Evolutionary conservation across 768 basidiomycete genomes (phyloP).

Genomic region (Hortiboletus campestris): DNA sequence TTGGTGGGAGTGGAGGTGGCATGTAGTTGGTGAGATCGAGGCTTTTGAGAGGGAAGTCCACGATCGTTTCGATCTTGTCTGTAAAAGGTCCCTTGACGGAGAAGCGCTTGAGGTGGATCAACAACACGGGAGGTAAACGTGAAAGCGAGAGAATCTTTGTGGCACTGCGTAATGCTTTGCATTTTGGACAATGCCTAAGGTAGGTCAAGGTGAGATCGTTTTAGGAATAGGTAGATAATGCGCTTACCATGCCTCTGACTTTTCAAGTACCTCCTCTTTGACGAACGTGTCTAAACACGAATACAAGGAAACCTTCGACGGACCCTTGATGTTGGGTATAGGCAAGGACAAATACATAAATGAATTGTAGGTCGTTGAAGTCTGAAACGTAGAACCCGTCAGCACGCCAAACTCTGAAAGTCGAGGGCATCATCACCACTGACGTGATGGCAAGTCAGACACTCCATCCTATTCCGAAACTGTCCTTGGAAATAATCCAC

Average conservation of each 20-base stretch:
- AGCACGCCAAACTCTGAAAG: constrained; percentile 8
- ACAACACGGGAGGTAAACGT: constrained; percentile 86
- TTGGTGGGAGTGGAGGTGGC: constrained; percentile 74
- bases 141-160: constrained; percentile 87
- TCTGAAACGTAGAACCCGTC: constrained; percentile 46
- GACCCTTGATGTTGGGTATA: constrained; percentile 64
- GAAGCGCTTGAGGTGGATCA: constrained; percentile 93
- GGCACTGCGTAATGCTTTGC: constrained; percentile 85
- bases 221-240: background rate
- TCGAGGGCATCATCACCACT: constrained; percentile 14
- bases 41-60: constrained; percentile 77
- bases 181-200: constrained; percentile 88
- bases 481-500: constrained; percentile 99
- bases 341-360: constrained; percentile 96
- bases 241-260: constrained; percentile 88
- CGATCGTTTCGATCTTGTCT: constrained; percentile 93
- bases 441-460: constrained; percentile 87
- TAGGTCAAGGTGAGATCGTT: background rate
- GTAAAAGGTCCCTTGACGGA: constrained; percentile 89
- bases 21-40: constrained; percentile 78
- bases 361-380: constrained; percentile 94
- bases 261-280: constrained; percentile 85
- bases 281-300: constrained; percentile 90
- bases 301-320: constrained; percentile 63
- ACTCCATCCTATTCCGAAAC: constrained; percentile 86